Base-by-base conservation (phyloP, 164 flowering plant species). In the Saururus chinensis region DNA sequence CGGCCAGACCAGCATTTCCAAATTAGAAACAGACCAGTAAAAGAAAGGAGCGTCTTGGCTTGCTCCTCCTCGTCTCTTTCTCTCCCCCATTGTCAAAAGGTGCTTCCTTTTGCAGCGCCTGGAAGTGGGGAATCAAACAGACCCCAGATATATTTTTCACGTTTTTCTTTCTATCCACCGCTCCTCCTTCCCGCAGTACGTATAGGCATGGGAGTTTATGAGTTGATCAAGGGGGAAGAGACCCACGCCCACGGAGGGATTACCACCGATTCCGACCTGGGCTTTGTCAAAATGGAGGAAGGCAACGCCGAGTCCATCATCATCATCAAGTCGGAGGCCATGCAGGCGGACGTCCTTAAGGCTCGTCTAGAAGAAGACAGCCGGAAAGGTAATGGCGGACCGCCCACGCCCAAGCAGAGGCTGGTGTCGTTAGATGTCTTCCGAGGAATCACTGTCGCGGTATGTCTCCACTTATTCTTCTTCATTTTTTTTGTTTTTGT, bases 371-470 rank as follows among this genome's bases (percentile, higher is more conserved):
- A 12, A 21, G 54, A 51, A 23, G 56, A 19, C 12, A 12, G 56
- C 20, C 20, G 60, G 51, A 63, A 24, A n/a, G n/a, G n/a, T n/a
- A n/a, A n/a, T n/a, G n/a, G n/a, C n/a, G n/a, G n/a, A 40, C 56
- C 52, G 45, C 64, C 57, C 37, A 6, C 6, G 37, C 20, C 69
- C 7, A 71, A 53, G 35, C 74, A 69, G 1, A 87, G 93, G 51
- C 81, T 87, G 40, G 84, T 68, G 21, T 87, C 89, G 1, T 81
- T 87, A 19, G 93, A 87, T 59, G 85, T 87, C 48, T 87, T 87
- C 68, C 82, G 89, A 19, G 93, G 93, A 0, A 71, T 81, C 65
- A 79, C 93, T 17, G 88, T 87, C 21, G 86, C 73, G 74, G 93
- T 87, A 82, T 73, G 11, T 60, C 26, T 13, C 19, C 52, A 19